Evolutionary conservation across 768 basidiomycete species (phyloP), one percentile per base, ranked within the genome.

Genomic region (Boletus subparvulus): DNA sequence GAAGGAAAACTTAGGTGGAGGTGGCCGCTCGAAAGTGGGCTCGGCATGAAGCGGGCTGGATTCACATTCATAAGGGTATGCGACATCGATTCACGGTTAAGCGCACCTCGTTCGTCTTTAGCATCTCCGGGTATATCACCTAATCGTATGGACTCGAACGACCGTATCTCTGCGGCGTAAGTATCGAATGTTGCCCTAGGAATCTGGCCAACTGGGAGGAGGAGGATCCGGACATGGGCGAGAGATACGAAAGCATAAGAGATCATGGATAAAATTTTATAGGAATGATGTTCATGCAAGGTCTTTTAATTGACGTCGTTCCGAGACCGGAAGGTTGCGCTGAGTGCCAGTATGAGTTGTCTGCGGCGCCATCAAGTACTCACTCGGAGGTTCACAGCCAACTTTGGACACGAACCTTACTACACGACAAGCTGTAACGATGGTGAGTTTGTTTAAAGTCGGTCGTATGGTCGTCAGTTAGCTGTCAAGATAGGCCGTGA

Each of bases 171-270:
- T 33, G 79, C 72, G 6, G 86, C 83, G 78, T 88, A 92, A 60
- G 78, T 80, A 48, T 92, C 85, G 67, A 90, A 97, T 3, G 80
- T 76, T n/a, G 81, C 61, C 41, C 79, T 78, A 1, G 83, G 76
- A 60, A 97, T 90, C 8, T 82, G 73, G 37, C 93, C 92, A 12
- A 98, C 85, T 16, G 96, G 95, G 16, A 97, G 73, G 56, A 98
- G 81, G 19, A 98, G 82, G 47, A 98, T 82, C 55, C 83, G 86
- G 54, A 98, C 78, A 69, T 92, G 90, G 19, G 92, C 94, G 46
- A 96, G 82, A 19, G 91, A 90, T 24, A 86, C 88, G 66, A 92
- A 94, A 14, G 84, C 77, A 73, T 83, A 75, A 48, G 80, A 78
- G 66, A 86, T 87, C 88, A 92, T 92, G 64, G 64, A 64, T 57